Evolutionary conservation across 768 basidiomycete genomes (phyloP), one percentile per base, ranked within the genome.

Genomic region (Mycena vulgaris): DNA sequence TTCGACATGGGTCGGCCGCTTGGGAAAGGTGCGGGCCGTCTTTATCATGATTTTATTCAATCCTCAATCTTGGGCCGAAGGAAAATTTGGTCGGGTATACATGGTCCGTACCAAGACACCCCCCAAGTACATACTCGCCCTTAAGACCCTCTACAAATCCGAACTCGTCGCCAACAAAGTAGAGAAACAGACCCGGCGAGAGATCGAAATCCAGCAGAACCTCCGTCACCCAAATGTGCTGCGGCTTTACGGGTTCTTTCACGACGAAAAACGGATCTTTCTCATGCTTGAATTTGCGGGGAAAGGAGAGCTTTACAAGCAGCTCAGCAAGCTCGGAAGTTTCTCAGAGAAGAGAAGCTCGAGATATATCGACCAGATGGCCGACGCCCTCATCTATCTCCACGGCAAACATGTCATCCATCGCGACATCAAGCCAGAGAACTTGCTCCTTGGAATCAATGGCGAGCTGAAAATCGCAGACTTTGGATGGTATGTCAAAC

Each of bases 381-480:
- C 97, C 13, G 97, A 99, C 80, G 98, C 97, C 4, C 83, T 99
- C 51, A 85, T 85, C 14, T 99, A 99, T 78, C 87, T 99, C 21
- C 98, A 99, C 78, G 84, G 86, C 60, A 99, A 99, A 78, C 97
- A 99, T 77, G 96, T 99, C 77, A 99, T 99, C 58, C 98, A 99
- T 80, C 90, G 98, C 35, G 98, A 99, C 76, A 99, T 99, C 84
- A 99, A 99, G 81, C 98, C 98, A 0, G 97, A 99, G 83, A 99
- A 99, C 80, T 82, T 99, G 56, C 87, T 99, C 35, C 85, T 99
- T 16, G 97, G 97, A 14, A 89, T 99, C 76, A 95, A 96, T 74
- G 97, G 97, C 45, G 97, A 99, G 79, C 85, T 99, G 75, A 99
- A 99, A 87, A 97, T 99, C 70, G 98, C 92, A 4, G 97, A 99